Evolutionary conservation across 2,329 filamentous ascomycete species (phyloP).

Genomic region (Calonectria leucothoes): DNA sequence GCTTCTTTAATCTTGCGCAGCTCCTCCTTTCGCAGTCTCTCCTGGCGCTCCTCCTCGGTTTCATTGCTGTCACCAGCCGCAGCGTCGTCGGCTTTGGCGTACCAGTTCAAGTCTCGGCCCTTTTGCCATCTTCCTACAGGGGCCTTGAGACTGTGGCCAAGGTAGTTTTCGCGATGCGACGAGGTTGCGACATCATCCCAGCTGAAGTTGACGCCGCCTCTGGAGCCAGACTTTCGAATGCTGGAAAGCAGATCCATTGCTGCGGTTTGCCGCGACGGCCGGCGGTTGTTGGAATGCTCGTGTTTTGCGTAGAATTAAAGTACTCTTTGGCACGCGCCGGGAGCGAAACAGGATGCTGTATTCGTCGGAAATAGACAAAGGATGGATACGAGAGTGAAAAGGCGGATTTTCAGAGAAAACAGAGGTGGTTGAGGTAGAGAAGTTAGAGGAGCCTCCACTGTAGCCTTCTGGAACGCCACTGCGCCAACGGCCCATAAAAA

Average conservation of each 20-base stretch:
- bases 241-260: conserved; percentile 93
- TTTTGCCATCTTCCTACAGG: conserved; percentile 94
- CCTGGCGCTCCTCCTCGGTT: conserved; percentile 68
- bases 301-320: neutral
- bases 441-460: neutral
- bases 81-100: conserved; percentile 65
- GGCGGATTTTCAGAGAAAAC: neutral
- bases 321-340: neutral
- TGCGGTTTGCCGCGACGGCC: neutral
- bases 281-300: conserved; percentile 8
- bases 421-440: neutral
- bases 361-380: neutral
- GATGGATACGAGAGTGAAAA: neutral
- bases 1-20: conserved; percentile 86
- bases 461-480: conserved; percentile 18
- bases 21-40: conserved; percentile 78
- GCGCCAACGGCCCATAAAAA: conserved; percentile 4
- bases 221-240: conserved; percentile 89
- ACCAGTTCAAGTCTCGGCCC: conserved; percentile 75
- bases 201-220: conserved; percentile 94
- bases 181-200: conserved; percentile 95
- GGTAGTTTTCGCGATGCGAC: conserved; percentile 86
- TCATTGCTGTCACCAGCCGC: conserved; percentile 62
- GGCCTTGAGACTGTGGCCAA: conserved; percentile 92
- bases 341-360: neutral